Conservation (phyloP, 805 yeast genomes). For the Deakozyma indianensis region DNA sequence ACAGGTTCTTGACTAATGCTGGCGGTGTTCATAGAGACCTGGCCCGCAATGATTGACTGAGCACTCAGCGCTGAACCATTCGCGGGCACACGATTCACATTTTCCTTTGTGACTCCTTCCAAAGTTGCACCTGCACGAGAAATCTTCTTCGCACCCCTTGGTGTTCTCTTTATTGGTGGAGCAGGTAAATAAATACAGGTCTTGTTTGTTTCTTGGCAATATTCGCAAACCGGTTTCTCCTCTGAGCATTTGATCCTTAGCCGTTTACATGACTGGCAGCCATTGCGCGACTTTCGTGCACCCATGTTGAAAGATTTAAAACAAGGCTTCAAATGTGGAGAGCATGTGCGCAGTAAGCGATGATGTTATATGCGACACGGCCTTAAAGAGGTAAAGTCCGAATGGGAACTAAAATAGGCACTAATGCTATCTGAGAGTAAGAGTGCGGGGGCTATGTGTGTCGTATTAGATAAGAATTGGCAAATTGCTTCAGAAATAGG, state of each 20-base stretch:
- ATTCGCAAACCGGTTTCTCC: conserved; percentile 1
- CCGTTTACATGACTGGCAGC: conserved; percentile 1
- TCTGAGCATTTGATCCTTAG: neutral
- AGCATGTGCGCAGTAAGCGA: no score
- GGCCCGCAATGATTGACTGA: neutral
- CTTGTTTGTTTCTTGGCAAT: neutral
- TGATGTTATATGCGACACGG: no score
- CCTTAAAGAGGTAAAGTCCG: no score
- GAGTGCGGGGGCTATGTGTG: no score
- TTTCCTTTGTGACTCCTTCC: neutral
- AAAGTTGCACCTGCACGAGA: no score
- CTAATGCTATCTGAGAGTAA: no score
- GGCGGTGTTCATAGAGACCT: neutral
- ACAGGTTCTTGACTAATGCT: neutral
- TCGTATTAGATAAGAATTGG: no score
- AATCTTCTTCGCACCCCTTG: neutral
- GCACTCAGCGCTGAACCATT: neutral
- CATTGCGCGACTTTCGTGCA: neutral
- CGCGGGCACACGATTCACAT: neutral
- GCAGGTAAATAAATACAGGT: neutral
- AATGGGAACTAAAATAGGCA: no score
- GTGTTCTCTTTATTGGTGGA: neutral
- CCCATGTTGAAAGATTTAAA: no score
- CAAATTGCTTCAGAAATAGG: no score
- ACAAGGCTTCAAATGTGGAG: no score